Percentiles rank a stretch among this genome's conserved stretches.
Evolutionary conservation across 2,329 filamentous ascomycete species (phyloP).

Genomic region (Graphilbum fragrans): DNA sequence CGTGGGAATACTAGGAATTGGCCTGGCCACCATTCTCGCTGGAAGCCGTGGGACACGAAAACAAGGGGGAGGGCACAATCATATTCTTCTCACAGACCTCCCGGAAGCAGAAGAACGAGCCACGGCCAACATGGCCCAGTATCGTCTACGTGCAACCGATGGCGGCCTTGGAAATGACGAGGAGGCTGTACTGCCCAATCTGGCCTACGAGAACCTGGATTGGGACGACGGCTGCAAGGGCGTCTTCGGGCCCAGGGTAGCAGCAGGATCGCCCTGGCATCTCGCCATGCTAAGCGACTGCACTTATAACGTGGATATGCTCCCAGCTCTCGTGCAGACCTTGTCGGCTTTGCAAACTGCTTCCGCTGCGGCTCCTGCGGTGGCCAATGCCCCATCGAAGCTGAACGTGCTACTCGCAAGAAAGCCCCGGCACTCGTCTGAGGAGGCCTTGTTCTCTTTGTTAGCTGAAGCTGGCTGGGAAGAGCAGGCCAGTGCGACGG

Average conservation of each 20-base stretch:
- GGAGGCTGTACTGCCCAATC: slow-evolving; percentile 1
- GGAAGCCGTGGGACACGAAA: too few species aligned
- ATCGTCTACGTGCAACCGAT: neutral
- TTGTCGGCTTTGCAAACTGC: slow-evolving; percentile 33
- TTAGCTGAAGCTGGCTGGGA: slow-evolving; percentile 33
- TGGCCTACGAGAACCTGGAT: slow-evolving; percentile 42
- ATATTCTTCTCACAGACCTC: slow-evolving; percentile 36
- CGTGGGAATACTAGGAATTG: slow-evolving; percentile 42
- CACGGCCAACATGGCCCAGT: slow-evolving; percentile 29
- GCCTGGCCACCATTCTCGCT: slow-evolving; percentile 22
- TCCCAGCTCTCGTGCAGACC: slow-evolving; percentile 40
- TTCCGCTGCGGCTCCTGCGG: slow-evolving; percentile 1
- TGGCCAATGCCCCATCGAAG: neutral
- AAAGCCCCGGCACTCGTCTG: slow-evolving; percentile 43
- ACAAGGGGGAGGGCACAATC: too few species aligned
- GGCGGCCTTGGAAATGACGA: neutral
- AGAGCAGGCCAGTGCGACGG: slow-evolving; percentile 24
- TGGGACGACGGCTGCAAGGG: slow-evolving; percentile 40
- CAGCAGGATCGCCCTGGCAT: slow-evolving; percentile 31
- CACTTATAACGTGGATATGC: slow-evolving; percentile 47
- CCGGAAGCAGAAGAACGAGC: slow-evolving; percentile 39
- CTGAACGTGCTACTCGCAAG: slow-evolving; percentile 40
- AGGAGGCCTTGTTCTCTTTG: slow-evolving; percentile 34
- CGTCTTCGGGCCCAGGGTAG: slow-evolving; percentile 26
- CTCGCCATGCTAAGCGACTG: slow-evolving; percentile 46